Conservation (phyloP, 2,329 filamentous ascomycete species). For the Aureobasidium sp. region DNA sequence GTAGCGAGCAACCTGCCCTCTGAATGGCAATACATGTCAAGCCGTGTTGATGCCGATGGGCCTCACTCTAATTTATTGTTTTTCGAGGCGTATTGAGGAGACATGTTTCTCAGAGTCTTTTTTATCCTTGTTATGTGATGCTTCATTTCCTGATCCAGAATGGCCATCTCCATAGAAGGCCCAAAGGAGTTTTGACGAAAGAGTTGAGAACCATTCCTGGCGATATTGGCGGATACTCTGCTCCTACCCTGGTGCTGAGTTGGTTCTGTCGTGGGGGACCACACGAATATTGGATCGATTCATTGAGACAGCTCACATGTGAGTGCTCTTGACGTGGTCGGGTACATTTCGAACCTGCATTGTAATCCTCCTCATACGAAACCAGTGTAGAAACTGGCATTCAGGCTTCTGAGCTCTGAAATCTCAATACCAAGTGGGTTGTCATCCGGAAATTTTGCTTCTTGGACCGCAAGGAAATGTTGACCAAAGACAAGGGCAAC, state of each 20-base stretch:
- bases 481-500: constrained; percentile 40
- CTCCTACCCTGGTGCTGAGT: background rate
- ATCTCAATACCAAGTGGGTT: background rate
- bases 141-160: background rate
- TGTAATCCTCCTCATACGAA: background rate
- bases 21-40: too few species aligned
- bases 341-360: background rate
- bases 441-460: background rate
- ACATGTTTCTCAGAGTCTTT: too few species aligned
- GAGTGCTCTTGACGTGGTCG: background rate
- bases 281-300: background rate
- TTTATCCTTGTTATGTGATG: too few species aligned
- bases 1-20: too few species aligned
- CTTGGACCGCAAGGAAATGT: background rate
- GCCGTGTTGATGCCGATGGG: too few species aligned
- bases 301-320: background rate
- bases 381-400: background rate
- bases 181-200: background rate
- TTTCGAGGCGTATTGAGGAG: too few species aligned
- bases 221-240: background rate
- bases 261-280: background rate
- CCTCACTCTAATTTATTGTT: too few species aligned
- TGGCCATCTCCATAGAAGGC: background rate
- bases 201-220: background rate
- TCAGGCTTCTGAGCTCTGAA: background rate